Conservation (phyloP, 305 asterid genomes). For the Fraxinus latifolia region DNA sequence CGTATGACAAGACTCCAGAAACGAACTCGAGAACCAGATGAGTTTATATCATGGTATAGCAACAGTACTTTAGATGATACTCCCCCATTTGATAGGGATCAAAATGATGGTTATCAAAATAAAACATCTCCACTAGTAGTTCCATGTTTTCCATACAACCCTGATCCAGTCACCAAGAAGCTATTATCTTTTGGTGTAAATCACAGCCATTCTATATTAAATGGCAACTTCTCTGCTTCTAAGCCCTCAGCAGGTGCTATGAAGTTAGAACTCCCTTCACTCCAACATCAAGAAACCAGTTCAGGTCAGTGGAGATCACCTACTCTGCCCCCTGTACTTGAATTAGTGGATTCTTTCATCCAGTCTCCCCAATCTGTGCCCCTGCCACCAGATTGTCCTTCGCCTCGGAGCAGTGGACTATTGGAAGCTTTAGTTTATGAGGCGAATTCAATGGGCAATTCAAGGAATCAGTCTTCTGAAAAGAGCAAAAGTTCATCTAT, state of each 20-base stretch:
- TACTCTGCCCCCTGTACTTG: slow-evolving; percentile 32
- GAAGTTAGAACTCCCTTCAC: slow-evolving; percentile 80
- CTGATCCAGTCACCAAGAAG: slow-evolving; percentile 34
- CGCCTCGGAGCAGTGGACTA: slow-evolving; percentile 58
- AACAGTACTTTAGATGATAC: slow-evolving; percentile 26
- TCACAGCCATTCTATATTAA: slow-evolving; percentile 39
- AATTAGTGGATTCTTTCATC: slow-evolving; percentile 40
- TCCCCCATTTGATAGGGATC: slow-evolving; percentile 31
- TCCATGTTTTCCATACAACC: slow-evolving; percentile 30
- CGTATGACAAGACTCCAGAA: slow-evolving; percentile 32
- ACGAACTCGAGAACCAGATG: slow-evolving; percentile 35
- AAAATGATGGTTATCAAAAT: slow-evolving; percentile 29
- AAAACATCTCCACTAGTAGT: slow-evolving; percentile 37
- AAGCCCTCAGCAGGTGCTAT: slow-evolving; percentile 47
- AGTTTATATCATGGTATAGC: slow-evolving; percentile 36
- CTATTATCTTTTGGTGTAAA: slow-evolving; percentile 33
- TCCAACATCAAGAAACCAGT: slow-evolving; percentile 49
- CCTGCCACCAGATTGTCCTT: slow-evolving; percentile 35
- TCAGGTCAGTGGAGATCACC: slow-evolving; percentile 36
- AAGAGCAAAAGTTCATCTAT: slow-evolving; percentile 33
- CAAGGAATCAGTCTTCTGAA: slow-evolving; percentile 33
- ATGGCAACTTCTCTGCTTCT: slow-evolving; percentile 50
- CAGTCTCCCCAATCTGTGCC: slow-evolving; percentile 42
- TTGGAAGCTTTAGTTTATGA: slow-evolving; percentile 50
- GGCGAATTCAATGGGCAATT: slow-evolving; percentile 41